Evolutionary conservation across 306 rosid genomes (phyloP), one percentile per base, ranked within the genome.

Genomic region (Senna tora): DNA sequence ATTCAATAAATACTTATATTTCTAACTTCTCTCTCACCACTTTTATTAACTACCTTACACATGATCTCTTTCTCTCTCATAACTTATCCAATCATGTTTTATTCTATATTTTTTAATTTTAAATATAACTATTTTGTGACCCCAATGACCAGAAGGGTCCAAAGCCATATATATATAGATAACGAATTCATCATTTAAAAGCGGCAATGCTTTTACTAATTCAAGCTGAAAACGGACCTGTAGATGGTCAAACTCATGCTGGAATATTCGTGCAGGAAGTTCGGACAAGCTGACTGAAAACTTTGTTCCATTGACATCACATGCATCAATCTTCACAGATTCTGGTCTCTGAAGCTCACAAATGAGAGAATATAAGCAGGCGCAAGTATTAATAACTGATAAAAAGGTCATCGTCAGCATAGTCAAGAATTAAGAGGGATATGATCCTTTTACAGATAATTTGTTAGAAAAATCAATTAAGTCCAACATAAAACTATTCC

Each of bases 201-300:
- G 16, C 25, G 47, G 65, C 7, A 22, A 67, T 13, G 4, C 30
- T 50, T 54, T 46, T 20, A 38, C 72, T 34, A 67, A 58, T 47
- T 21, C n/a, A 46, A 47, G 74, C 62, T 30, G 39, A 79, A 75
- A 69, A 42, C 60, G 47, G 54, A 91, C 98, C 94, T 87, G 85
- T 81, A 94, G 77, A 84, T 94, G 98, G 75, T 94, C 97, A 75
- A 84, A 94, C 73, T 94, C 98, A 72, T 94, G 98, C 85, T 91
- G 98, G 81, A 94, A 94, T 21, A 94, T 83, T 43, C 98, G 83
- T 14, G 98, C 97, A 67, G 92, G 94, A 83, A 94, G 97, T 28
- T 61, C 96, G 0, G 96, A 86, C 68, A 91, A 75, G 80, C 70
- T 83, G 73, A 94, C 66, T 5, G 88, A 70, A 79, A 91, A 94